A percentile compares a stretch with the other conserved stretches of the same genome.
phyloP scores from a whole-genome alignment of 208 protist genomes.

The Trichomonas tenax region DNA sequence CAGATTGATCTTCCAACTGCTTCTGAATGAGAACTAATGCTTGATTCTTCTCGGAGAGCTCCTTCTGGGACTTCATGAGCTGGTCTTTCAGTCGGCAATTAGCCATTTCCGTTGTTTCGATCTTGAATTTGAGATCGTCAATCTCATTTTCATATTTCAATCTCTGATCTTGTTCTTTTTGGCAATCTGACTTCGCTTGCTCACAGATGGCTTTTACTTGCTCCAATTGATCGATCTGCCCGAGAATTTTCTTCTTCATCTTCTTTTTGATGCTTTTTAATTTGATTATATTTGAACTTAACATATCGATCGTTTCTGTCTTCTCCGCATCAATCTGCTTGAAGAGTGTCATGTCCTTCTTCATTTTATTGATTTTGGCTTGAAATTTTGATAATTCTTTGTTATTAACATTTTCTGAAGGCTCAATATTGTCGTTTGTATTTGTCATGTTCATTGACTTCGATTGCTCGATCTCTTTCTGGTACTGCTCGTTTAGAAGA shows the following conservation, averaged over 20 bases:
- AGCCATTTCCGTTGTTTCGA: neutral
- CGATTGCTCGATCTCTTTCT: neutral
- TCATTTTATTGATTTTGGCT: neutral
- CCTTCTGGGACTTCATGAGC: neutral
- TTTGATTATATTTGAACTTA: neutral
- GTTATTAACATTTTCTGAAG: neutral
- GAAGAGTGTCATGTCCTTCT: neutral
- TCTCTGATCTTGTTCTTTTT: neutral
- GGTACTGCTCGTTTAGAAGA: neutral
- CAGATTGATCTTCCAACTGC: neutral
- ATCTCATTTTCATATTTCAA: neutral
- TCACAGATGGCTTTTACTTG: neutral
- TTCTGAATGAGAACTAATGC: neutral
- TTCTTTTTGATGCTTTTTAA: neutral
- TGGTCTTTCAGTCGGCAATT: neutral
- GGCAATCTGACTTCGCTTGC: neutral
- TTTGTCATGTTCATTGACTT: neutral
- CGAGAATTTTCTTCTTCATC: neutral
- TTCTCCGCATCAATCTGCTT: neutral
- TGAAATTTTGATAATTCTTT: neutral
- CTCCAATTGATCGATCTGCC: neutral
- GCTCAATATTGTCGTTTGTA: neutral
- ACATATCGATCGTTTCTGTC: neutral
- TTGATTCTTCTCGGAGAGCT: neutral
- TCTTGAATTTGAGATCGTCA: neutral